phyloP scores from a whole-genome alignment of 768 basidiomycete genomes.

The Cystofilobasidium capitatum region DNA sequence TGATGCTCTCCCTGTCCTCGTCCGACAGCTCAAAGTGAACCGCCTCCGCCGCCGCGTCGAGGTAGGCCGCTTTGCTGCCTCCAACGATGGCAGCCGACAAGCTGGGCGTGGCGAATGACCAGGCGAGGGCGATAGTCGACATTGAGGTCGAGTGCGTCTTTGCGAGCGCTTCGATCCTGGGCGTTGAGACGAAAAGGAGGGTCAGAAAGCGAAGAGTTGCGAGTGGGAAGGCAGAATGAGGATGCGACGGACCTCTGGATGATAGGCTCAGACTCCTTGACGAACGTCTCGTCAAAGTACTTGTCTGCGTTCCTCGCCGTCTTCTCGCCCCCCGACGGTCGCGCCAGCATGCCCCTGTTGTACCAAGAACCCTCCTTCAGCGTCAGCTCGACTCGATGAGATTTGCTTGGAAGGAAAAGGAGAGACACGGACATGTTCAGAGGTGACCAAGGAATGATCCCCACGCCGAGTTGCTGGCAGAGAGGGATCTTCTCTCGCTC shows the following conservation, averaged over 20 bases:
- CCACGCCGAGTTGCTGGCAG: conserved; percentile 45
- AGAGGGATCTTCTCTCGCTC: conserved; percentile 39
- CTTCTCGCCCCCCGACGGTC: neutral
- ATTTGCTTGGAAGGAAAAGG: neutral
- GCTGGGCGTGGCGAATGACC: conserved; percentile 44
- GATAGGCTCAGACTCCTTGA: neutral
- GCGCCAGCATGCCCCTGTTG: neutral
- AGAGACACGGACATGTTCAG: neutral
- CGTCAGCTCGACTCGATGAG: too few relatives aligned
- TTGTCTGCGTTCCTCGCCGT: neutral
- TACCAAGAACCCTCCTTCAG: neutral
- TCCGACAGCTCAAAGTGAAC: conserved; percentile 47
- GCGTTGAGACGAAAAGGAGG: conserved; percentile 27
- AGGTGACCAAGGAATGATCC: conserved; percentile 47
- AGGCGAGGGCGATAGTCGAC: conserved; percentile 50
- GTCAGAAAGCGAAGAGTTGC: conserved; percentile 21
- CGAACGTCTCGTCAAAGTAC: neutral
- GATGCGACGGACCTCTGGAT: neutral
- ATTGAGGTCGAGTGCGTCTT: conserved; percentile 49
- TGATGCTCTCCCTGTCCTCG: conserved; percentile 54
- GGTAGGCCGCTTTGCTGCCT: conserved; percentile 19
- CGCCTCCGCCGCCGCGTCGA: neutral
- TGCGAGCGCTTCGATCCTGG: conserved; percentile 50
- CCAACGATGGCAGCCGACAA: conserved; percentile 56
- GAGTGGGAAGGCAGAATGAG: neutral